Percentiles rank a stretch among this genome's conserved stretches.
Conservation (phyloP, 1,284 basidiomycete species). For the Gastroboletus turbinatus region DNA sequence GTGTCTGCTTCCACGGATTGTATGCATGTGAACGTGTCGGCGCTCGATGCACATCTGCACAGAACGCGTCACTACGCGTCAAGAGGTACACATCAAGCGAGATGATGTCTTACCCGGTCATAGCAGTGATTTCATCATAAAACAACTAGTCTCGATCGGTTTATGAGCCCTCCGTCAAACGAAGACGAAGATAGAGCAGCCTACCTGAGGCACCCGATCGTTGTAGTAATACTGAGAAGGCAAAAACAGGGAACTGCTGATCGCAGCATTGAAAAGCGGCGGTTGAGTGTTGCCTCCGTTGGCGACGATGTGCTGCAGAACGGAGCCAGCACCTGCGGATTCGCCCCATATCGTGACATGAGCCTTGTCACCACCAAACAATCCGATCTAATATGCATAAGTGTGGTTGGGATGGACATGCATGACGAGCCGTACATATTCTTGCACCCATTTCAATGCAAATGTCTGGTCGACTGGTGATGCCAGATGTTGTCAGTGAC, state of each 20-base stretch:
- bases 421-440: slow-evolving; percentile 19
- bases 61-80: neutral
- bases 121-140: slow-evolving; percentile 17
- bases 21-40: slow-evolving; percentile 31
- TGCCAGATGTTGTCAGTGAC: neutral
- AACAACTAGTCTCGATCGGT: slow-evolving; percentile 14
- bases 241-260: slow-evolving; percentile 27
- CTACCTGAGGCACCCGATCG: slow-evolving; percentile 18
- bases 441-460: slow-evolving; percentile 34
- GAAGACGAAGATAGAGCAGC: neutral
- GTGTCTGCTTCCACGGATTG: slow-evolving; percentile 21
- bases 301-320: slow-evolving; percentile 23
- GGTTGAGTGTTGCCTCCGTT: slow-evolving; percentile 20
- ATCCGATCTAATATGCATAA: slow-evolving; percentile 19
- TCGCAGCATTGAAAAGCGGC: slow-evolving; percentile 24
- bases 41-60: slow-evolving; percentile 25
- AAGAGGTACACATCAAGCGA: no score
- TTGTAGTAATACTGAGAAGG: slow-evolving; percentile 32
- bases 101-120: slow-evolving; percentile 13
- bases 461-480: slow-evolving; percentile 30
- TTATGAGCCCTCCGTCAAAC: neutral
- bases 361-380: slow-evolving; percentile 29
- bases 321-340: slow-evolving; percentile 23
- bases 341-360: slow-evolving; percentile 34
- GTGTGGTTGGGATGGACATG: neutral